A percentile compares a stretch with the other conserved stretches of the same genome.
Evolutionary conservation across 441 rosid species (phyloP).

Genomic region (Pelargonium myrrhifolium): DNA sequence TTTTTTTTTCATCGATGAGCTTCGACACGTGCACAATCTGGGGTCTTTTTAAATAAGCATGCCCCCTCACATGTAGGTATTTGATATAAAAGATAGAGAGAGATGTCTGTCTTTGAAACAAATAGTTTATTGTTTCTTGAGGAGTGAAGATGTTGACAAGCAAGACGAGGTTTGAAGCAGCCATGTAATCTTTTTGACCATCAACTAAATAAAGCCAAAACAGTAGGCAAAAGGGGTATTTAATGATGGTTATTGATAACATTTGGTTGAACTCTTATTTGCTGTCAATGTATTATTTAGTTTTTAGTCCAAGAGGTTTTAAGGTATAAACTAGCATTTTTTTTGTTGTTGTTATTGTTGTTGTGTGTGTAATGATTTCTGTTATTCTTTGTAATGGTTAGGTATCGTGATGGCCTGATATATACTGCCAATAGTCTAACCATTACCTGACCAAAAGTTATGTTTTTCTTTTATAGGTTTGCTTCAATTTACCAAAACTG

Average conservation of each 20-base stretch:
- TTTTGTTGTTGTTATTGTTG: too few relatives aligned
- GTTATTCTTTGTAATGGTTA: constrained; percentile 1
- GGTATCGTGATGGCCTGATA: constrained; percentile 2
- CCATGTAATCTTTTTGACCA: not conserved
- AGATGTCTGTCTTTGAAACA: not conserved
- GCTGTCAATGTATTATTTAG: not conserved
- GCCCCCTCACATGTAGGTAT: too few relatives aligned
- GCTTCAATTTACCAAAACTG: constrained; percentile 71
- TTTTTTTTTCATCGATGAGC: too few relatives aligned
- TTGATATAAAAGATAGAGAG: not conserved
- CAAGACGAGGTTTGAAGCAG: not conserved
- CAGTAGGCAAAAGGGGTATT: not conserved
- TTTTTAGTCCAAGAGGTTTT: not conserved
- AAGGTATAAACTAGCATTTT: too few relatives aligned
- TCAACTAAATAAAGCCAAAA: not conserved
- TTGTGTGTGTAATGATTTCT: not conserved
- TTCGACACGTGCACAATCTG: too few relatives aligned
- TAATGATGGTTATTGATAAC: constrained; percentile 4
- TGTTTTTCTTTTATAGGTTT: constrained; percentile 46
- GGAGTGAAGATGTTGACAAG: not conserved
- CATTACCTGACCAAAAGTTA: constrained; percentile 7
- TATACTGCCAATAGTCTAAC: not conserved
- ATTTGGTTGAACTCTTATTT: not conserved
- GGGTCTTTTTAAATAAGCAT: too few relatives aligned
- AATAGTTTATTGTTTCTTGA: not conserved